phyloP scores from a whole-genome alignment of 108 stramenopile species.

The Cyclotella kingstonii region DNA sequence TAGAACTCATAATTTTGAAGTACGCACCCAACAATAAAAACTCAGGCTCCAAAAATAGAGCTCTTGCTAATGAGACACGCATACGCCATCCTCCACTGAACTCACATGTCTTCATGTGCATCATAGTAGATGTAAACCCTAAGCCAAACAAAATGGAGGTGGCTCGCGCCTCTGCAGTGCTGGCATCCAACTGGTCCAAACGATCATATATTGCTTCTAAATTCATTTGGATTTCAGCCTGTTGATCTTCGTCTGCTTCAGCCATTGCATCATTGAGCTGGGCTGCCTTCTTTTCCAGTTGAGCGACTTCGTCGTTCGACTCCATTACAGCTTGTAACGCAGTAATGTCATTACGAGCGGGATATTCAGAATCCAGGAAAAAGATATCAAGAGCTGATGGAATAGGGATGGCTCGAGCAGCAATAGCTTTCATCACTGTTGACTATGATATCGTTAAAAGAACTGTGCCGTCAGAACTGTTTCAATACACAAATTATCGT shows the following conservation, averaged over 20 bases:
- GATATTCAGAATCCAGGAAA: conserved; percentile 94
- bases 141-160: conserved; percentile 94
- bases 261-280: conserved; percentile 87
- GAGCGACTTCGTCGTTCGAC: conserved; percentile 85
- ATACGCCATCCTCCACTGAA: conserved; percentile 99
- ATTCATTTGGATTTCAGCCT: conserved; percentile 68
- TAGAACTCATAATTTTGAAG: too few relatives aligned
- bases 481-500: conserved; percentile 40
- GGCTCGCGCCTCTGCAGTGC: conserved; percentile 96
- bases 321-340: conserved; percentile 97
- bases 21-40: conserved; percentile 84
- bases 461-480: too few relatives aligned
- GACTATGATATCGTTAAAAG: conserved; percentile 40
- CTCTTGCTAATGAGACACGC: conserved; percentile 95
- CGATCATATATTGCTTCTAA: conserved; percentile 91
- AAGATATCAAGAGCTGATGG: conserved; percentile 96
- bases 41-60: conserved; percentile 95
- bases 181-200: conserved; percentile 94
- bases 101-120: conserved; percentile 90
- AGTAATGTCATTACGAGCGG: conserved; percentile 88
- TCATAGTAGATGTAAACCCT: conserved; percentile 93
- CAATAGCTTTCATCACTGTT: conserved; percentile 96
- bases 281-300: conserved; percentile 89
- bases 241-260: conserved; percentile 80
- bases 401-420: conserved; percentile 94